phyloP scores from a whole-genome alignment of 2,329 filamentous ascomycete species.

The Aspergillus flavus region DNA sequence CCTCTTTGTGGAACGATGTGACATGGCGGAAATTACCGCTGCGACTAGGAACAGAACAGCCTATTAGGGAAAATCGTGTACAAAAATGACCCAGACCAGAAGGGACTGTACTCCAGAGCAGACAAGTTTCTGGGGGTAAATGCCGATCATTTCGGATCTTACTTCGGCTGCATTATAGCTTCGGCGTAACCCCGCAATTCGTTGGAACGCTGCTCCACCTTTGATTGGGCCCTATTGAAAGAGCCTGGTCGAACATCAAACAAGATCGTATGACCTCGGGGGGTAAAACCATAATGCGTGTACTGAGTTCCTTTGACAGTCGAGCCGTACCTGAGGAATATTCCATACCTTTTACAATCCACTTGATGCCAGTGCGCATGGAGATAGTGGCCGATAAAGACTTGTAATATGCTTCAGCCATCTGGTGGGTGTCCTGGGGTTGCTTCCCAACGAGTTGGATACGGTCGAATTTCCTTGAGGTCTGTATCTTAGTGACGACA shows the following conservation, averaged over 20 bases:
- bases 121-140: background rate
- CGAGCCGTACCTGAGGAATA: background rate
- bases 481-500: background rate
- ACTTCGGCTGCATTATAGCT: background rate
- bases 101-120: background rate
- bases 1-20: background rate
- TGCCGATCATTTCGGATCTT: background rate
- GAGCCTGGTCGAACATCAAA: background rate
- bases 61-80: background rate
- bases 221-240: background rate
- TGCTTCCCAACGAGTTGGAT: background rate
- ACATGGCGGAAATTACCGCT: background rate
- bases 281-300: too few relatives aligned
- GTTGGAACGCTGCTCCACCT: background rate
- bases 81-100: background rate
- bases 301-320: background rate
- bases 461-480: background rate
- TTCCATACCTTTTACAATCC: background rate
- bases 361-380: background rate
- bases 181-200: slow-evolving; percentile 1
- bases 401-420: background rate
- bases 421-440: background rate
- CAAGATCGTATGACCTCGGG: background rate
- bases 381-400: too few relatives aligned
- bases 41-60: background rate